Base-by-base conservation (phyloP, 2,329 filamentous ascomycete species). In the Pseudopyricularia cyperi region DNA sequence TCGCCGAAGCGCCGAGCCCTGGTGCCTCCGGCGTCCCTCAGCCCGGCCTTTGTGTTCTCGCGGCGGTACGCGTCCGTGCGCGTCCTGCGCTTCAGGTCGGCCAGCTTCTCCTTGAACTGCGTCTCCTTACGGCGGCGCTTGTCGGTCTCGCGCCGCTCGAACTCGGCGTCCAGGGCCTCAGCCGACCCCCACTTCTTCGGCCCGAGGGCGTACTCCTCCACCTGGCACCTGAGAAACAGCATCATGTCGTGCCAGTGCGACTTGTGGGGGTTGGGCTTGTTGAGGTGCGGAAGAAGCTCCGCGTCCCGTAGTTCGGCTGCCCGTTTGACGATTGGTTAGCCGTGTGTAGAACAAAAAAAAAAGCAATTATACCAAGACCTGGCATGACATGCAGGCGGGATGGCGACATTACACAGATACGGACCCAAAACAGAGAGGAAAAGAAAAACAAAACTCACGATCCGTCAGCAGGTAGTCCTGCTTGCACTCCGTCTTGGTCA, bases 231-330 rank as follows among this genome's bases (percentile, higher is more conserved):
- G 22, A 98, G 74, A 64, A 93, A 98, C 2, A 98, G 77, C 84
- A 95, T 95, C 93, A 98, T 98, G 71, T 95, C 89, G 66, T 96
- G 89, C 88, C 89, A 98, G 54, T 90, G 89, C 0, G 86, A 82
- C 65, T 96, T 96, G 69, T 96, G 93, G 1, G 93, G 93, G 61
- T 98, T 98, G 1, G 93, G 91, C 33, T 84, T 83, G 52, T 87
- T 85, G 8, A 98, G 75, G 65, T 94, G 90, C 0, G 91, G 91
- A 0, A 98, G 74, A 1, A 98, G 73, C 15, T 90, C 85, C 53
- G 82, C 78, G 62, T 98, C 93, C 60, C 85, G 85, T n/a, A 98
- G 76, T 66, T 98, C 93, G 34, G 90, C 87, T 87, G 57, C n/a
- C n/a, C n/a, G n/a, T n/a, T n/a, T n/a, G n/a, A n/a, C n/a, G n/a